Percentiles rank a stretch among this genome's conserved stretches.
These are phyloP conservation scores for Trichosporon ovoides DNA, from an alignment of 1,284 basidiomycete species.

Conservation along the genomic window DNA sequence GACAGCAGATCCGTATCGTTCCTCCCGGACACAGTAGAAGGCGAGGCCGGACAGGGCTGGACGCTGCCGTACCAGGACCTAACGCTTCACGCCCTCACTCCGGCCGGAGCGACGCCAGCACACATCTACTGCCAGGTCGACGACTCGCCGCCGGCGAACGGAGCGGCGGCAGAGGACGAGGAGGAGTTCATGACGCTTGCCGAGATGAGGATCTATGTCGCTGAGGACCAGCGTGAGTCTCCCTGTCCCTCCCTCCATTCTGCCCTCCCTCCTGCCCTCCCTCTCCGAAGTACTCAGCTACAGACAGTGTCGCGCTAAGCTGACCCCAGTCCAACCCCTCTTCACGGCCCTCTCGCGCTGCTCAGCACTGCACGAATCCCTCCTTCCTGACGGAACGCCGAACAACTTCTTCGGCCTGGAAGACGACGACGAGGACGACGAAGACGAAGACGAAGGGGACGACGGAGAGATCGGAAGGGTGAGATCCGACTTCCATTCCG, in stretches of 20 bases:
- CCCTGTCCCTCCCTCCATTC: no score
- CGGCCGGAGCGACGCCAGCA: conserved; percentile 54
- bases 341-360: conserved; percentile 84
- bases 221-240: conserved; percentile 60
- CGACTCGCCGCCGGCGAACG: conserved; percentile 48
- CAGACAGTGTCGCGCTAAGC: neutral
- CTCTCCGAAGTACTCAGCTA: neutral
- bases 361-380: conserved; percentile 75
- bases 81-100: conserved; percentile 80
- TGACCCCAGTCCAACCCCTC: conserved; percentile 66
- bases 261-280: no score
- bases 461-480: conserved; percentile 65
- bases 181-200: conserved; percentile 60
- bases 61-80: conserved; percentile 76
- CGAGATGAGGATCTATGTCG: conserved; percentile 69
- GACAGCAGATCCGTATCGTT: conserved; percentile 58
- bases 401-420: conserved; percentile 39
- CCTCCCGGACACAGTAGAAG: conserved; percentile 52
- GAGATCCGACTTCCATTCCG: conserved; percentile 79
- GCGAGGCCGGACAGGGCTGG: conserved; percentile 56
- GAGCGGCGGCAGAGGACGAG: conserved; percentile 43
- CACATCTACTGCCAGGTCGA: conserved; percentile 87
- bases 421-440: conserved; percentile 19
- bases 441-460: conserved; percentile 54
- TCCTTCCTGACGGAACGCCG: conserved; percentile 55